Base-by-base conservation (phyloP, 2,329 filamentous ascomycete genomes). In the Taxawa tesnikishii region DNA sequence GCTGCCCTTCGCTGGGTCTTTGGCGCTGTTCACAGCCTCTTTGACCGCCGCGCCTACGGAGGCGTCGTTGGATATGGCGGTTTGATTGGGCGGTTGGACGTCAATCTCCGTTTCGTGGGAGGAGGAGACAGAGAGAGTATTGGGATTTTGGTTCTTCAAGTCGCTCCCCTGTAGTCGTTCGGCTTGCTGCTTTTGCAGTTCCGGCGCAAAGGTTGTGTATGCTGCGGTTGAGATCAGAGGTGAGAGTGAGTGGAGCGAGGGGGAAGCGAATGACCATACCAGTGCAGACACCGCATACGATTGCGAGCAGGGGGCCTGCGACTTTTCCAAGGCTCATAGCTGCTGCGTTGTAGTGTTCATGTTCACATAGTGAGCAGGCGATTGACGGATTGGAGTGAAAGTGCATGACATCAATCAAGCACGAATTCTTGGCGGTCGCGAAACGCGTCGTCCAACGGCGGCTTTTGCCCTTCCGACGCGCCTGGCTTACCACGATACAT, bases 151-250 rank as follows among this genome's bases (percentile, higher is more conserved):
- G 12, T 38, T 35, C 10, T 34, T 24, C 27, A 50, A 48, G n/a
- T 37, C 40, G 30, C 24, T 44, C 44, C 17, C 41, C 37, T n/a
- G n/a, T n/a, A n/a, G n/a, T 29, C 43, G 40, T 28, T 44, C 42
- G 19, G 44, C 42, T 14, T 44, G 35, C 33, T 48, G 42, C 23
- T 43, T 38, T 27, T 49, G 36, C 2, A 53, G 33, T 18, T 45
- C 50, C 17, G 50, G 50, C 31, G 46, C 45, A 7, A 49, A 41
- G 5, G 49, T 43, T 5, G 42, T 41, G 29, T 50, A 48, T 23
- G 46, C 49, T 49, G 28, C 12, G 13, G 17, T 8, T 28, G 15
- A 18, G 13, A 15, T 24, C 18, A 15, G 8, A 7, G 19, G 18
- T 17, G 6, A 8, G 32, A 15, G 8, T 12, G 15, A 4, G n/a